Evolutionary conservation across 108 stramenopile genomes (phyloP), one percentile per base, ranked within the genome.

Genomic region (Seminavis robusta): DNA sequence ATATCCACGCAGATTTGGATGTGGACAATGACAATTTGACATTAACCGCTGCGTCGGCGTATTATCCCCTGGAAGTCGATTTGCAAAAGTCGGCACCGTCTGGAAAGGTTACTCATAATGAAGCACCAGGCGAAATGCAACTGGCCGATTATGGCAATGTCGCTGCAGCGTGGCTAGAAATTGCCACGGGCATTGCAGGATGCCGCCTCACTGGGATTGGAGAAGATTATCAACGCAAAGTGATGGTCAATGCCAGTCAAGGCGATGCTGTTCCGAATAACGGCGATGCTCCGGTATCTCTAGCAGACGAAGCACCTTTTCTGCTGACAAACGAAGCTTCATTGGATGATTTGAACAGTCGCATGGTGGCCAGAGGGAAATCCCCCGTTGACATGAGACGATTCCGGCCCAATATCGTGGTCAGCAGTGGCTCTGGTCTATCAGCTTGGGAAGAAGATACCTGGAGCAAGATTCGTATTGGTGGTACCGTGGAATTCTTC

Each of bases 321-420:
- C 42, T 69, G 9, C 45, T 76, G 19, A 50, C 60, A 3, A 59
- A 57, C 33, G 36, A 40, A 29, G 34, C 49, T 5, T 70, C 69
- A 2, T 40, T 76, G 6, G 23, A 36, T 0, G 69, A 76, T 40
- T 66, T 76, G 52, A 76, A 76, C 52, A 21, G 25, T 20, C 63
- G 69, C 29, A 38, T 76, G 15, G 10, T 29, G 3, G 31, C n/a
- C 3, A 31, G 57, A 9, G 59, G 65, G 5, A 59, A 71, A 36
- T 11, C 28, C 19, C 34, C 59, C 9, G 45, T 76, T 3, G 74
- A 71, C 34, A 69, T 76, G 67, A 59, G 64, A 31, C 69, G 74
- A 28, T 77, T 77, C 43, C 67, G 76, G 21, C 76, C 76, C 25
- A 77, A 77, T 33, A 68, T 77, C 31, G 67, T 77, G 1, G 42